These are phyloP conservation scores for Pistacia vera DNA, from an alignment of 345 rosid genomes.

Conservation along the genomic window DNA sequence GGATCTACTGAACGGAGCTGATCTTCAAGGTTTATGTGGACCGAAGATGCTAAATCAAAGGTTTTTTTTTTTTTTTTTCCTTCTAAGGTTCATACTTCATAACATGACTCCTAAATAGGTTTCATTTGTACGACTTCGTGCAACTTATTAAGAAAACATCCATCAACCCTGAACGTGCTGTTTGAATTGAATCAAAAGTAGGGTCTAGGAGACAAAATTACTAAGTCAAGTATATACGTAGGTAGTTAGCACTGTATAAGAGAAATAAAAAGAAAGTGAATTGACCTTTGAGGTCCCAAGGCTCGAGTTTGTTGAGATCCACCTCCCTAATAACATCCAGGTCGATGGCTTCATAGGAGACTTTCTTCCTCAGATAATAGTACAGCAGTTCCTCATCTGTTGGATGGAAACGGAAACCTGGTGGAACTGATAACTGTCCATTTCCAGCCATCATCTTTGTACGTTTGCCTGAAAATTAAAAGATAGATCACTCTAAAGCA, in stretches of 20 bases:
- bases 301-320: slow-evolving; percentile 98
- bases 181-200: too few relatives aligned
- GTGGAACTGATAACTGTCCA: slow-evolving; percentile 84
- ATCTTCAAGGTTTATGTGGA: background rate
- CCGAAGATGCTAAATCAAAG: background rate
- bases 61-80: too few relatives aligned
- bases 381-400: slow-evolving; percentile 95
- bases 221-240: background rate
- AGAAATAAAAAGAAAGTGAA: background rate
- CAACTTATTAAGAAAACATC: too few relatives aligned
- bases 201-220: too few relatives aligned
- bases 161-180: too few relatives aligned
- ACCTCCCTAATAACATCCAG: slow-evolving; percentile 94
- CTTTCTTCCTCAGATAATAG: slow-evolving; percentile 93
- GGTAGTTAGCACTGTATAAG: background rate
- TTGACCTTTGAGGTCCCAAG: slow-evolving; percentile 98
- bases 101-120: too few relatives aligned
- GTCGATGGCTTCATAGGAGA: slow-evolving; percentile 91
- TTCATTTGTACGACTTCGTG: too few relatives aligned
- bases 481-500: background rate
- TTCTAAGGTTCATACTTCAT: too few relatives aligned
- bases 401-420: slow-evolving; percentile 96
- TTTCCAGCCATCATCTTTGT: slow-evolving; percentile 58
- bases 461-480: background rate
- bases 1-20: background rate